A percentile compares a stretch with the other conserved stretches of the same genome.
Conservation (phyloP, 2,329 filamentous ascomycete species). For the Xylaria polymorpha region DNA sequence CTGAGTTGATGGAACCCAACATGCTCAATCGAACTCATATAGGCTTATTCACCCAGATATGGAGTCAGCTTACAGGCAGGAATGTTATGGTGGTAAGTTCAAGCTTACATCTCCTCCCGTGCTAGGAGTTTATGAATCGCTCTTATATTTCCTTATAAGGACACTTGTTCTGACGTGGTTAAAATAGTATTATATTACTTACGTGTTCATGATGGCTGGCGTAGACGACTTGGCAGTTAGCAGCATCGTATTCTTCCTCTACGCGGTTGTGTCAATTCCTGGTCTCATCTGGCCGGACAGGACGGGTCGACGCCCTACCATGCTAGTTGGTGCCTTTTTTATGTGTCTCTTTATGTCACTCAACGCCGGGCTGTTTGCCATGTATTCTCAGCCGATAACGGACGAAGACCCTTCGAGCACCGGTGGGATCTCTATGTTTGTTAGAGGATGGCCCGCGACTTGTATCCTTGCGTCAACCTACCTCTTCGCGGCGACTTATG, state of each 20-base stretch:
- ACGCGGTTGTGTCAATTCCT: background rate
- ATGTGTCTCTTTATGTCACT: background rate
- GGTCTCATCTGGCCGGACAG: background rate
- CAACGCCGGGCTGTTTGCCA: conserved; percentile 16
- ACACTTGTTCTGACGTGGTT: conserved; percentile 2
- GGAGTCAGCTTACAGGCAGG: conserved; percentile 82
- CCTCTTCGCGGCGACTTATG: conserved; percentile 67
- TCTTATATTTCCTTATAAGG: background rate
- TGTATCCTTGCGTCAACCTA: conserved; percentile 75
- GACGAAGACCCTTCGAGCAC: conserved; percentile 52
- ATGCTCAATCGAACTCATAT: conserved; percentile 80
- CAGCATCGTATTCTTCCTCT: conserved; percentile 73
- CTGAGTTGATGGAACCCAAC: conserved; percentile 77
- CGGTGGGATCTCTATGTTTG: conserved; percentile 58
- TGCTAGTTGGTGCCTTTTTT: background rate
- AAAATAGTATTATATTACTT: conserved; percentile 71
- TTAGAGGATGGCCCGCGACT: conserved; percentile 62
- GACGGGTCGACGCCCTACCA: background rate
- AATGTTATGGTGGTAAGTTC: conserved; percentile 71
- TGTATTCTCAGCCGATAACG: conserved; percentile 53
- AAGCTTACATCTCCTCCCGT: background rate
- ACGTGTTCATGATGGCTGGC: conserved; percentile 77
- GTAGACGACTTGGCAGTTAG: conserved; percentile 72
- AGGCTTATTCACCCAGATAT: conserved; percentile 78
- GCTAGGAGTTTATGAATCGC: background rate